These are phyloP conservation scores for Lathyrus aphaca DNA, from an alignment of 306 rosid species.

Conservation along the genomic window DNA sequence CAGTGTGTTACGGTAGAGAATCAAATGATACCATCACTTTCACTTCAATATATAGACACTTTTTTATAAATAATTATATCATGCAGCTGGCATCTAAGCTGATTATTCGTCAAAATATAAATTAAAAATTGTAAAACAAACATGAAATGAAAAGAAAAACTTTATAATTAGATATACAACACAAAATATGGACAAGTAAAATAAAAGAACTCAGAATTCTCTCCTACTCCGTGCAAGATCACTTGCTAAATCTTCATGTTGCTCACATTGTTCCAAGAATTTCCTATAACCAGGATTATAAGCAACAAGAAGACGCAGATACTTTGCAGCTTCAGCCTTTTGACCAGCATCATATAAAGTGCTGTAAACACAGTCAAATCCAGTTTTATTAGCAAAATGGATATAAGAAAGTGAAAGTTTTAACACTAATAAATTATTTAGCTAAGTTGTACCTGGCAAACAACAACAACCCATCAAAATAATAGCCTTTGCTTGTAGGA, in stretches of 20 bases:
- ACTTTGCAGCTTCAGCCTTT: conserved; percentile 75
- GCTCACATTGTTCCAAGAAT: conserved; percentile 71
- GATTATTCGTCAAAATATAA: conserved; percentile 16
- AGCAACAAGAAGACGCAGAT: conserved; percentile 77
- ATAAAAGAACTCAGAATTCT: conserved; percentile 53
- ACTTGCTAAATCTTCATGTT: conserved; percentile 51
- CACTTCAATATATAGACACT: not conserved
- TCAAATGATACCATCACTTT: not conserved
- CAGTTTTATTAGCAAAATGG: conserved; percentile 25
- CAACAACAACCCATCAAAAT: conserved; percentile 73
- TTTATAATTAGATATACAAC: conserved; percentile 19
- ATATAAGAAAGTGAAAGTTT: conserved; percentile 19
- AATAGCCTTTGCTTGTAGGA: conserved; percentile 70
- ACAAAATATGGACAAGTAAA: conserved; percentile 23
- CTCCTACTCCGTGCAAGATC: conserved; percentile 77
- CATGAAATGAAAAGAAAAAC: conserved; percentile 11
- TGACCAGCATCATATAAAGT: conserved; percentile 68
- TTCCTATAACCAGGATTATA: conserved; percentile 62
- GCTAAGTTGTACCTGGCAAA: conserved; percentile 67
- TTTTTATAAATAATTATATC: not conserved
- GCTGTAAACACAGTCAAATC: conserved; percentile 53
- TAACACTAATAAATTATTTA: not conserved
- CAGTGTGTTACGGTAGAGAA: not conserved
- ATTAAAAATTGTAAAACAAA: conserved; percentile 9
- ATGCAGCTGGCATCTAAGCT: conserved; percentile 27